These are phyloP conservation scores for Rhododendron ferrugineum DNA, from an alignment of 148 eudicot genomes.

Conservation along the genomic window DNA sequence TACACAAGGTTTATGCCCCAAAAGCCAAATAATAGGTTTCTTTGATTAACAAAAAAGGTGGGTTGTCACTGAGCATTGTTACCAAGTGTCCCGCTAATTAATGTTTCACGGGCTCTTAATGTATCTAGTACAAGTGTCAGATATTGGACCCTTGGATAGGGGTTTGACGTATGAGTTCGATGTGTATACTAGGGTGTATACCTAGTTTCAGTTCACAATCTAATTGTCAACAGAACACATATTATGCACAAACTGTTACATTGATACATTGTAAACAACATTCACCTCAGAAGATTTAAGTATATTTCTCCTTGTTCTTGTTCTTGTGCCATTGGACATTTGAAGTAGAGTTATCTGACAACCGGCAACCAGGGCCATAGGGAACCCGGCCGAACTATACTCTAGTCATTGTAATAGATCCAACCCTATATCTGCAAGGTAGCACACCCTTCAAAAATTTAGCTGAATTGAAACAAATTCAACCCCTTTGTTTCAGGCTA, in stretches of 20 bases:
- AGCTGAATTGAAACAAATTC: conserved; percentile 1
- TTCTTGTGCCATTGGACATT: background rate
- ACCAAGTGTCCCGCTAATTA: background rate
- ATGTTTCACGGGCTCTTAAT: background rate
- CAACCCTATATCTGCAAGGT: background rate
- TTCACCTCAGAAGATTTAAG: background rate
- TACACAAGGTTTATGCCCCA: background rate
- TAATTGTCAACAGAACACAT: background rate
- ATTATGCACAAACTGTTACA: background rate
- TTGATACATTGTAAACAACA: background rate
- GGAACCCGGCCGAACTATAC: background rate
- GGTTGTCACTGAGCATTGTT: background rate
- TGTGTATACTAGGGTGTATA: background rate
- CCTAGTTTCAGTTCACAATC: background rate
- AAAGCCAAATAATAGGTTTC: background rate
- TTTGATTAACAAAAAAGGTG: background rate
- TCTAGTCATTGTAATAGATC: background rate
- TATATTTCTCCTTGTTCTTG: background rate
- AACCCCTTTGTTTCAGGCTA: conserved; percentile 44
- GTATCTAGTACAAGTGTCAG: background rate
- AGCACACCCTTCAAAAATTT: background rate
- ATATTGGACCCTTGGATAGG: background rate
- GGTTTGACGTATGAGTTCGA: background rate
- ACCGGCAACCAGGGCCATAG: background rate
- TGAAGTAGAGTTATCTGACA: background rate